Evolutionary conservation across 2,329 filamentous ascomycete species (phyloP).

Genomic region (Diaporthe ampelina): DNA sequence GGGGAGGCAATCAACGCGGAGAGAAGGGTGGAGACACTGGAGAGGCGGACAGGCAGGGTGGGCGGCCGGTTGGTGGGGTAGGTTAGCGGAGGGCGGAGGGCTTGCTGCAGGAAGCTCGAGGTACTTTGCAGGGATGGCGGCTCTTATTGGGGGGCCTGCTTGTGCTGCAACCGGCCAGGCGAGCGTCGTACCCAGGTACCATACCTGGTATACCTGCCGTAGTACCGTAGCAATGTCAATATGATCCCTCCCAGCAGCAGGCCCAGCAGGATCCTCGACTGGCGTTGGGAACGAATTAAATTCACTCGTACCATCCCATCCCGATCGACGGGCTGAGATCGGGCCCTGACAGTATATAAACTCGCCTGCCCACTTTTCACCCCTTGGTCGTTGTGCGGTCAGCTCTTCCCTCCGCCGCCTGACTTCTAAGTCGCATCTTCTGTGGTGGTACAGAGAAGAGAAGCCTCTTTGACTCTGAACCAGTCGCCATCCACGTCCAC

Average conservation of each 20-base stretch:
- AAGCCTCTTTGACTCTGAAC: background rate
- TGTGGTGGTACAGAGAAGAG: background rate
- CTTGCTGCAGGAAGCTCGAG: no score
- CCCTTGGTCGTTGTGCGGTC: background rate
- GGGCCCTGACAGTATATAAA: slow-evolving; percentile 17
- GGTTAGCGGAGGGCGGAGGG: no score
- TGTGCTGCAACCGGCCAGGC: slow-evolving; percentile 23
- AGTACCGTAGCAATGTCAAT: slow-evolving; percentile 1
- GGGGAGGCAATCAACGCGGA: slow-evolving; percentile 28
- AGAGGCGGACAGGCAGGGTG: no score
- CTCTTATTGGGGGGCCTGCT: background rate
- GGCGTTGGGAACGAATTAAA: slow-evolving; percentile 19
- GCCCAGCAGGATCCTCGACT: slow-evolving; percentile 30
- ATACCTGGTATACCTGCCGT: background rate
- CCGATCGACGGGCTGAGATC: slow-evolving; percentile 19
- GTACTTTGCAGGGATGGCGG: slow-evolving; percentile 17
- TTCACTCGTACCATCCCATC: slow-evolving; percentile 18
- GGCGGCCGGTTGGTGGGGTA: no score
- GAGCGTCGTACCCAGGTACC: background rate
- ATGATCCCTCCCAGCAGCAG: slow-evolving; percentile 4
- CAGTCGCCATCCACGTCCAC: background rate
- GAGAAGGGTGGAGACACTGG: background rate
- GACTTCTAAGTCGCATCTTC: background rate
- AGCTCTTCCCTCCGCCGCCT: background rate
- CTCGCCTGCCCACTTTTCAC: slow-evolving; percentile 13